phyloP scores from a whole-genome alignment of 129 eudicot species.

The Artemisia tridentata region DNA sequence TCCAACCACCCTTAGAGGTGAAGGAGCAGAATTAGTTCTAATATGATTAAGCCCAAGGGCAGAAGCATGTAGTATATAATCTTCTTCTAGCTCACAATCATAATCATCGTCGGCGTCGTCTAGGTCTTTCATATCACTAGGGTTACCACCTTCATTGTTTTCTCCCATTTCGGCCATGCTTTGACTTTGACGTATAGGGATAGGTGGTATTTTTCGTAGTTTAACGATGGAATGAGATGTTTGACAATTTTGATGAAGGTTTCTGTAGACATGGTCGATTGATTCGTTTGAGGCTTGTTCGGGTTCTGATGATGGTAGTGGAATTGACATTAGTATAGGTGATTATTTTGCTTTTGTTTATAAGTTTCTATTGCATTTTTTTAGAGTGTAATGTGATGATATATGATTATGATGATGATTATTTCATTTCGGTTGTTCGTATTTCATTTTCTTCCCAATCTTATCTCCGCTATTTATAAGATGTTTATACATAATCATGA shows the following conservation, averaged over 20 bases:
- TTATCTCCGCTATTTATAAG: too few relatives aligned
- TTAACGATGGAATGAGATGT: constrained; percentile 48
- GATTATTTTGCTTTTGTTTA: constrained; percentile 5
- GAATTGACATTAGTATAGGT: constrained; percentile 43
- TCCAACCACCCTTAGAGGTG: constrained; percentile 33
- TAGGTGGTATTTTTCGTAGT: constrained; percentile 67
- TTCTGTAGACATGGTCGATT: constrained; percentile 39
- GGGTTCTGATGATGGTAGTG: constrained; percentile 37
- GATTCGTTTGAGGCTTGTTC: constrained; percentile 34
- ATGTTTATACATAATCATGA: too few relatives aligned
- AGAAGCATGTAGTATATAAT: constrained; percentile 52
- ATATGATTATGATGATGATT: constrained; percentile 8
- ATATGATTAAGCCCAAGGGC: constrained; percentile 75
- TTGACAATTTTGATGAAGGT: constrained; percentile 36
- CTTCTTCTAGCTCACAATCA: constrained; percentile 37
- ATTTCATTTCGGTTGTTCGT: too few relatives aligned
- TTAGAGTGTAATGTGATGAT: constrained; percentile 20
- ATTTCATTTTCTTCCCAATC: too few relatives aligned
- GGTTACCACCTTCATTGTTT: constrained; percentile 21
- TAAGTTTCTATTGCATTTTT: not conserved
- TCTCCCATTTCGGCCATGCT: constrained; percentile 36
- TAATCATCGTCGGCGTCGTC: constrained; percentile 27
- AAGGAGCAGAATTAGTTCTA: constrained; percentile 74
- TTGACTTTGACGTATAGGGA: constrained; percentile 51
- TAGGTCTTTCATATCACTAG: constrained; percentile 8